Evolutionary conservation across 2,329 filamentous ascomycete species (phyloP), one percentile per base, ranked within the genome.

Genomic region (Fusarium sp.): DNA sequence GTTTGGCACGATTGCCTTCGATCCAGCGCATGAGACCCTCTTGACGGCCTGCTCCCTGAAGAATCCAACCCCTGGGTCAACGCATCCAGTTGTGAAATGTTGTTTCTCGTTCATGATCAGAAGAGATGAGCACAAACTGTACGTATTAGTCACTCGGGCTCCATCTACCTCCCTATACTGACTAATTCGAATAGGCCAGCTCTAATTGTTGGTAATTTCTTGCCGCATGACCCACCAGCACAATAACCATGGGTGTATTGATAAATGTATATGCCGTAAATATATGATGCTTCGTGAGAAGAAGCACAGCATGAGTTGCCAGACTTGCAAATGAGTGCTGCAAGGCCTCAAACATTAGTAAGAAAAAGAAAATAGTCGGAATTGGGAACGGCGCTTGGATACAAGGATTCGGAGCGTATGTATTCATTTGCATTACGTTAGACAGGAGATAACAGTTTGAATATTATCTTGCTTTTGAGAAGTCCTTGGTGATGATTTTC

Each of bases 21-120:
- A 99, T 80, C 91, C 92, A 64, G 92, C 90, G 15, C 96, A 98
- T 80, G 97, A 99, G 81, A 97, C 96, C 28, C 94, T 99, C 78
- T 86, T 99, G 75, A 99, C 96, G 28, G 96, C 94, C 74, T 99
- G 96, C 81, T 93, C 94, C 16, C 85, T 99, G 70, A 97, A 97
- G 82, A 95, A 91, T 75, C 95, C 94, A 7, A 89, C 91, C 72
- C 87, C 90, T 57, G 88, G 88, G 68, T 90, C 92, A 6, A 90
- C 90, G 49, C 89, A 92, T 60, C 90, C 92, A 25, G 91, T 93
- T 43, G 92, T 98, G 67, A 93, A 94, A 80, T 99, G 96, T 82
- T 98, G 96, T 82, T 99, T 99, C 83, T 98, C 96, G 1, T 98
- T 99, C 81, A 97, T 96, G 65, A 97, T 99, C 75, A 91, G 95